phyloP scores from a whole-genome alignment of 441 rosid genomes.

The Biscutella laevigata region DNA sequence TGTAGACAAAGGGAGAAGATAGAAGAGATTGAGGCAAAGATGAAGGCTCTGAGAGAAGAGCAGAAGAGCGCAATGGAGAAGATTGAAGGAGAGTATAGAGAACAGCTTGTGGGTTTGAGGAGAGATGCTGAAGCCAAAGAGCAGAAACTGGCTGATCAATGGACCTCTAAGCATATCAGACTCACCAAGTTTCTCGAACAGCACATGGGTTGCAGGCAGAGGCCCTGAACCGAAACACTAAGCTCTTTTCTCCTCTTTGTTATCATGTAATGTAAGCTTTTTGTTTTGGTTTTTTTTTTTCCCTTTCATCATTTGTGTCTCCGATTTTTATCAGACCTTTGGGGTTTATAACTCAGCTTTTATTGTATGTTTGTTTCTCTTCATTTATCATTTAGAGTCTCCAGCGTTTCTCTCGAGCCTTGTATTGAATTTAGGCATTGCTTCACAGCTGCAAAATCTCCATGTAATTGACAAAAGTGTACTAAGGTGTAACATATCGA shows the following conservation, averaged over 20 bases:
- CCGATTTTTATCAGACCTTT: no score
- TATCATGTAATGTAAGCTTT: slow-evolving; percentile 20
- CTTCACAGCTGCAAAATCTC: no score
- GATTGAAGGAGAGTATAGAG: slow-evolving; percentile 76
- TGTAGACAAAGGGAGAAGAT: slow-evolving; percentile 69
- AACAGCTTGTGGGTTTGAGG: slow-evolving; percentile 60
- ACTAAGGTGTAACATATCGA: no score
- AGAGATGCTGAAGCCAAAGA: slow-evolving; percentile 85
- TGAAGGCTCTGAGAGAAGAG: slow-evolving; percentile 84
- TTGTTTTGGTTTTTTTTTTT: neutral
- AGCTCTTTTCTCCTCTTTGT: slow-evolving; percentile 10
- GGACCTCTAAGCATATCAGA: slow-evolving; percentile 62
- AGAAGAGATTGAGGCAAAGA: slow-evolving; percentile 78
- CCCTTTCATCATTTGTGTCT: no score
- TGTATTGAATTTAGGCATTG: no score
- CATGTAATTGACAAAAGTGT: no score
- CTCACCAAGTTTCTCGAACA: slow-evolving; percentile 77
- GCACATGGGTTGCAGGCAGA: slow-evolving; percentile 40
- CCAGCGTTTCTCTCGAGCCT: no score
- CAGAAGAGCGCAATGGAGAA: slow-evolving; percentile 62
- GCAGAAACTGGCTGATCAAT: slow-evolving; percentile 82
- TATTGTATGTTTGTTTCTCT: no score
- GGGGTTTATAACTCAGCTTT: no score
- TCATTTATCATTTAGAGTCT: no score
- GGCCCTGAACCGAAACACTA: slow-evolving; percentile 3